Evolutionary conservation across 139 green algal species (phyloP).

Genomic region (Picochlorum costavermella): DNA sequence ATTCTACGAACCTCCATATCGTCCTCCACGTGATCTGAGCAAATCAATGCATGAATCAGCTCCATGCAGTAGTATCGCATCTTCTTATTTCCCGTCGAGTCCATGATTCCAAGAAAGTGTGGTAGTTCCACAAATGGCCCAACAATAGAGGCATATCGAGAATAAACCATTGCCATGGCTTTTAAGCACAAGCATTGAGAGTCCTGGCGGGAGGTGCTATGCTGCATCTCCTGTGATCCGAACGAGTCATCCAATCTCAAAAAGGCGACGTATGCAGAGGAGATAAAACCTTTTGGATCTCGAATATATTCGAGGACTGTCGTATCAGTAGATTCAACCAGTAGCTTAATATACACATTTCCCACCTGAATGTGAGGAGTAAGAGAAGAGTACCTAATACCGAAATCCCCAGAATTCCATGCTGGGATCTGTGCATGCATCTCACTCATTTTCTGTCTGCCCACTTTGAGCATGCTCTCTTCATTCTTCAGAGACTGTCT

Average conservation of each 20-base stretch:
- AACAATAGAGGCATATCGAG: conserved; percentile 39
- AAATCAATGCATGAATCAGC: conserved; percentile 68
- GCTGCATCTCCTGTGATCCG: neutral
- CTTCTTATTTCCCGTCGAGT: conserved; percentile 44
- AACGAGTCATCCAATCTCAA: conserved; percentile 49
- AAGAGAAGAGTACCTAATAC: conserved; percentile 65
- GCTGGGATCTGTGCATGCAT: neutral
- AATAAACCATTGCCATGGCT: conserved; percentile 79
- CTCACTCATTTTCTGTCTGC: conserved; percentile 20
- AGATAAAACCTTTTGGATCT: conserved; percentile 69
- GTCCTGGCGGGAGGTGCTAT: neutral
- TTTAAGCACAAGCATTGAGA: conserved; percentile 49
- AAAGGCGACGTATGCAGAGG: conserved; percentile 66
- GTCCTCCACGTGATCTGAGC: neutral
- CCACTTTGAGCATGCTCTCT: conserved; percentile 42
- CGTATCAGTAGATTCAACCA: conserved; percentile 66
- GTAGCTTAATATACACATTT: conserved; percentile 73
- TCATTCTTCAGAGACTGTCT: conserved; percentile 69
- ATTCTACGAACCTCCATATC: conserved; percentile 10
- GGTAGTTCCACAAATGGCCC: conserved; percentile 66
- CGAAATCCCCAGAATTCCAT: conserved; percentile 83
- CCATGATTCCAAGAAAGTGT: conserved; percentile 62
- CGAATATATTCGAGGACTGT: conserved; percentile 55
- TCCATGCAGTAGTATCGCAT: conserved; percentile 67
- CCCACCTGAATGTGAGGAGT: conserved; percentile 67